Base-by-base conservation (phyloP, 148 eudicot genomes). In the Oxyria digyna region DNA sequence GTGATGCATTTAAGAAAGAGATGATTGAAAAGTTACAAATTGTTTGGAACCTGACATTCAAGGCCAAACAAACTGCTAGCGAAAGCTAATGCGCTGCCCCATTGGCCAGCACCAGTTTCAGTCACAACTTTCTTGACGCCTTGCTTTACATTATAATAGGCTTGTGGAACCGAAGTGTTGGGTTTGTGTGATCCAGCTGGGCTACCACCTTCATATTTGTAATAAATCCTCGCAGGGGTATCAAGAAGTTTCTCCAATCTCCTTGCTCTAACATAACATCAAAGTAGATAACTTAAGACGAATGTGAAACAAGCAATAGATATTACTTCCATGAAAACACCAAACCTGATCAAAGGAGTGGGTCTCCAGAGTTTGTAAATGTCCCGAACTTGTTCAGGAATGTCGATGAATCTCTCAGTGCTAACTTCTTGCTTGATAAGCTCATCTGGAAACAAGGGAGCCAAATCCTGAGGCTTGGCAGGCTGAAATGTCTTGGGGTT, bases 141-240 rank as follows among this genome's bases (percentile, higher is more conserved):
- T 83, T 78, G 79, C 57, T 84, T 85, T 5, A 85, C 83, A 77
- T 93, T 93, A 81, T 93, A 93, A 88, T 89, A 93, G 21, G 78
- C 98, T 76, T 93, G 98, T 48, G 98, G 98, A 32, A 93, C 92
- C 0, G 98, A 87, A 52, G 86, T 89, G 81, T 93, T 93, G 4
- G 98, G 89, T 68, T 93, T 93, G 62, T 93, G 98, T 4, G 98
- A 93, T 35, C 98, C 98, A 71, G 98, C 96, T 20, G 98, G 98
- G 82, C 98, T 93, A 10, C 35, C 95, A 55, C 98, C 98, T 83
- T 93, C 98, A 62, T 93, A 89, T 80, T 93, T 93, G 84, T 85
- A 93, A 67, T 93, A 93, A 18, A 93, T 93, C 72, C 87, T 80
- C 0, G 98, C 98, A 6, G 98, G 98, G 33, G 98, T 93, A 40